These are phyloP conservation scores for Candida pseudoviswanathii DNA, from an alignment of 1,139 yeast species.

Conservation along the genomic window DNA sequence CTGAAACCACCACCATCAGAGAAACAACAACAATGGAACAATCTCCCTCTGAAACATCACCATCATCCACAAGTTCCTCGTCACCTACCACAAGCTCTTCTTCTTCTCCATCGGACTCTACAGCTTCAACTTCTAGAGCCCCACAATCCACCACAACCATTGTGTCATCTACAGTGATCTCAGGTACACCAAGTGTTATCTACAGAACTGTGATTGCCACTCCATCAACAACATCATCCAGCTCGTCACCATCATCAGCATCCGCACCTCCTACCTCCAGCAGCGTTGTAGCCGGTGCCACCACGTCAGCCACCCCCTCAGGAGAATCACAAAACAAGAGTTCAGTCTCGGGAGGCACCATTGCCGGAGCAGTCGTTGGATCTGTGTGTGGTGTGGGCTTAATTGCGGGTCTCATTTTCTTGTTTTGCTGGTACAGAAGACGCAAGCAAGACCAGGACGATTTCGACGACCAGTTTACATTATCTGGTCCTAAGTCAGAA, in stretches of 20 bases:
- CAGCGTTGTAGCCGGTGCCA: constrained; percentile 15
- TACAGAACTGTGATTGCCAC: constrained; percentile 23
- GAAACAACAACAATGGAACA: constrained; percentile 14
- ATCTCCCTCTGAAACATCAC: constrained; percentile 6
- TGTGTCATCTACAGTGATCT: constrained; percentile 26
- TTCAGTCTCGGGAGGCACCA: constrained; percentile 60
- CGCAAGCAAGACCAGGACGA: constrained; percentile 38
- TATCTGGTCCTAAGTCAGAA: constrained; percentile 33
- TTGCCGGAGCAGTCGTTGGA: constrained; percentile 75
- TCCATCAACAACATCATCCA: constrained; percentile 19
- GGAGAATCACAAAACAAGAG: constrained; percentile 16
- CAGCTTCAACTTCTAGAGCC: constrained; percentile 10
- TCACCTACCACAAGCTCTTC: no score
- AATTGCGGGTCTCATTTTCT: constrained; percentile 37
- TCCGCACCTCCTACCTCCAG: constrained; percentile 18
- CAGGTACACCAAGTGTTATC: constrained; percentile 26
- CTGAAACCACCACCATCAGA: constrained; percentile 15
- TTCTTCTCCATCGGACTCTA: constrained; percentile 11
- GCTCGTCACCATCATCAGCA: constrained; percentile 19
- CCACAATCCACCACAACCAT: constrained; percentile 15
- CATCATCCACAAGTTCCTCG: constrained; percentile 16
- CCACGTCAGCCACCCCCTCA: constrained; percentile 16
- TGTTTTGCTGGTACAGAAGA: constrained; percentile 47
- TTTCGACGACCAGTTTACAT: constrained; percentile 39
- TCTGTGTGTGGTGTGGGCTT: constrained; percentile 51